Evolutionary conservation across 2,329 filamentous ascomycete species (phyloP), one percentile per base, ranked within the genome.

Genomic region (Neodidymelliopsis sp.): DNA sequence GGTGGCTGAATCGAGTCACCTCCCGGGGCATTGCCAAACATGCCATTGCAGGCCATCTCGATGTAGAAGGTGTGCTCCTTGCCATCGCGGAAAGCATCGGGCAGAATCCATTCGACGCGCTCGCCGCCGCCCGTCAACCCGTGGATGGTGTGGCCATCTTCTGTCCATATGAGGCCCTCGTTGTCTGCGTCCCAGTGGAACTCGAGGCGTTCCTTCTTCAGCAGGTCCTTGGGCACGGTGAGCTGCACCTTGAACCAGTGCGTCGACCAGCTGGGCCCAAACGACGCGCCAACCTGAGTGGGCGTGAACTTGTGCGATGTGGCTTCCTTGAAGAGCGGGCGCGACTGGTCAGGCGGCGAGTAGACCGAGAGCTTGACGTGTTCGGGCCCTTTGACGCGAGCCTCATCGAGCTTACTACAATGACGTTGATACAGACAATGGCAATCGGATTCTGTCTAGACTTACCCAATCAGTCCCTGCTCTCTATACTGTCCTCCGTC

Each of bases 1-100:
- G 94, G 94, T 11, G 94, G 91, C 70, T 96, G 90, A 60, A 97
- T 97, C 23, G 81, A 85, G 71, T 95, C 90, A 19, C 90, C 91
- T 15, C 88, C 88, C 0, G 88, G 82, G 0, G 91, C 88, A 71
- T 96, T 96, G 62, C 94, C 94, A 75, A 97, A 97, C 92, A 97
- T 97, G 73, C 88, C 87, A 72, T 99, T 99, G 76, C 94, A 97
- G 15, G 94, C 94, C 90, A 97, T 96, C 77, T 99, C 94, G 57
- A 99, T 87, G 73, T 97, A 99, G 64, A 99, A 89, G 13, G 82
- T 85, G 71, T 97, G 92, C 65, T 91, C 84, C 70, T 93, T 86
- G 42, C 91, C 92, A 71, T 96, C 90, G 54, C 89, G 84, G 76
- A 89, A 96, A 12, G 79, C 79, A 39, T 90, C 79, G 7, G 94